Conservation (phyloP, 495 filamentous ascomycete genomes). For the Poronia punctata region DNA sequence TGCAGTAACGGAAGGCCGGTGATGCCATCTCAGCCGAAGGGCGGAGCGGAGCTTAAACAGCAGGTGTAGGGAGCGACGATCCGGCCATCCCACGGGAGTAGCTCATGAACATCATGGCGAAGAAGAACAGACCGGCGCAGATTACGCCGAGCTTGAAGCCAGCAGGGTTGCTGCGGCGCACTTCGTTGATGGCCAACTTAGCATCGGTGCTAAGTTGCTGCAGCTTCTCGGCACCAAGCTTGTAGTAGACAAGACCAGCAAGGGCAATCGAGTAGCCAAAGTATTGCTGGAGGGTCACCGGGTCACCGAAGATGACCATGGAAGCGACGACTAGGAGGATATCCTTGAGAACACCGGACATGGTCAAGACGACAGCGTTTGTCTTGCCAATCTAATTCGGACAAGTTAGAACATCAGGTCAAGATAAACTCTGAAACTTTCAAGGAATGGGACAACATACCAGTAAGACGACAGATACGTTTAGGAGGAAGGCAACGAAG, state of each 20-base stretch:
- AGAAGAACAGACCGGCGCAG: constrained; percentile 43
- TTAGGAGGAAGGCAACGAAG: constrained; percentile 72
- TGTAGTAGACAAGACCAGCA: constrained; percentile 86
- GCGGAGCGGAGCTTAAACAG: neutral
- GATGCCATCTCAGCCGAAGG: neutral
- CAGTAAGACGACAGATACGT: constrained; percentile 86
- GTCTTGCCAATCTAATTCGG: constrained; percentile 91
- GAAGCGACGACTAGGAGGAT: constrained; percentile 83
- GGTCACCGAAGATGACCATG: constrained; percentile 78
- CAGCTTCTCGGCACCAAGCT: constrained; percentile 78
- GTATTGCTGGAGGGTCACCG: constrained; percentile 71
- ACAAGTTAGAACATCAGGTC: constrained; percentile 17
- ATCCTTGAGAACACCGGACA: constrained; percentile 95
- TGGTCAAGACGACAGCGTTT: constrained; percentile 86
- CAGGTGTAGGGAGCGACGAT: constrained; percentile 7
- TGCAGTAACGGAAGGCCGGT: neutral
- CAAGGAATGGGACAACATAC: constrained; percentile 43
- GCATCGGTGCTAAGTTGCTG: constrained; percentile 64
- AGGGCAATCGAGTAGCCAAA: constrained; percentile 91
- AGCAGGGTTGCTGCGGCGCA: constrained; percentile 63
- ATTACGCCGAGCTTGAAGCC: constrained; percentile 68
- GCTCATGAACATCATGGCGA: constrained; percentile 57
- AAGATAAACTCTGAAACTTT: neutral
- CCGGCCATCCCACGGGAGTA: constrained; percentile 22
- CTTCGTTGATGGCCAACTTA: constrained; percentile 70